phyloP scores from a whole-genome alignment of 345 rosid genomes.

The Camelina laxa region DNA sequence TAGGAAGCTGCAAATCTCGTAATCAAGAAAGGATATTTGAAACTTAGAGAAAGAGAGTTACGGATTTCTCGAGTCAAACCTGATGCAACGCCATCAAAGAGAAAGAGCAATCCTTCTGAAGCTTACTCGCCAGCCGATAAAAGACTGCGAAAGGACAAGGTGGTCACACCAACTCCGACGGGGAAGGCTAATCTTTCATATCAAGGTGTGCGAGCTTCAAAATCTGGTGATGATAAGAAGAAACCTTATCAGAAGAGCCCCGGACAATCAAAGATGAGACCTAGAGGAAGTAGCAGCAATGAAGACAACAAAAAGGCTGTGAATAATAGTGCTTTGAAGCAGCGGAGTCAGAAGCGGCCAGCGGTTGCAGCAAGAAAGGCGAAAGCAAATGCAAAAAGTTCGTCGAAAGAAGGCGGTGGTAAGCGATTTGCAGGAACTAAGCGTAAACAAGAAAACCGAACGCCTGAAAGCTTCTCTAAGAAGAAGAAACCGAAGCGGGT shows the following conservation, averaged over 20 bases:
- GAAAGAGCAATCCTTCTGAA: conserved; percentile 51
- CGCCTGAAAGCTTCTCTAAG: conserved; percentile 48
- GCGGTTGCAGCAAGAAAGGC: conserved; percentile 86
- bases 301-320: conserved; percentile 19
- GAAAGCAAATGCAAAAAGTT: conserved; percentile 53
- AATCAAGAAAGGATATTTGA: conserved; percentile 63
- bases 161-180: conserved; percentile 50
- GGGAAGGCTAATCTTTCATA: conserved; percentile 57
- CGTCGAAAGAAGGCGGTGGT: conserved; percentile 46
- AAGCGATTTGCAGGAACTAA: conserved; percentile 57
- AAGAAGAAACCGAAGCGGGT: conserved; percentile 62
- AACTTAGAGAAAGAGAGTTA: conserved; percentile 78
- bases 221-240: conserved; percentile 65
- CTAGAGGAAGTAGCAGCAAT: conserved; percentile 39
- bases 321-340: conserved; percentile 47
- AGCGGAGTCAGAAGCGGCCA: conserved; percentile 64
- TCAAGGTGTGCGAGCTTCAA: conserved; percentile 88
- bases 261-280: conserved; percentile 45
- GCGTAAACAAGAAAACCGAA: conserved; percentile 66
- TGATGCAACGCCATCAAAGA: conserved; percentile 73
- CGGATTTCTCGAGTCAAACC: conserved; percentile 64
- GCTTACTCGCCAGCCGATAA: conserved; percentile 54
- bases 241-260: conserved; percentile 43
- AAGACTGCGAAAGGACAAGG: conserved; percentile 46
- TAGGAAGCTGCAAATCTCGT: conserved; percentile 84